phyloP scores from a whole-genome alignment of 257 asterid species.

The Solanum chmielewskii region DNA sequence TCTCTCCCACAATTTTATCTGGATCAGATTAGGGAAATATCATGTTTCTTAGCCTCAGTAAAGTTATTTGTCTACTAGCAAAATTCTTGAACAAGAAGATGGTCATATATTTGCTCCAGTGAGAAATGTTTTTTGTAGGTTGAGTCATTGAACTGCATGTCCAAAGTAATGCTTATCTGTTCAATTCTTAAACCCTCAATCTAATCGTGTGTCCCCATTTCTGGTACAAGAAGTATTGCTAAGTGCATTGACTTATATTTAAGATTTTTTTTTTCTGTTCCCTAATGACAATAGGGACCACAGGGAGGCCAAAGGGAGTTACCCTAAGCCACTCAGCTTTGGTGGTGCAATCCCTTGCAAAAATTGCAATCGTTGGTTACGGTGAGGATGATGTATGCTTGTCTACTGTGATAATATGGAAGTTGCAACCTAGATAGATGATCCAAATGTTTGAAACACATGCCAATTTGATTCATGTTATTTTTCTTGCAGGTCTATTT shows the following conservation, averaged over 20 bases:
- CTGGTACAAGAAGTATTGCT: neutral
- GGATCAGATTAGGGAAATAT: neutral
- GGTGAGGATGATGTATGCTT: slow-evolving; percentile 67
- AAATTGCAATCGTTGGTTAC: slow-evolving; percentile 66
- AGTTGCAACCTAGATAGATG: neutral
- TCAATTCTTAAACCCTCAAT: neutral
- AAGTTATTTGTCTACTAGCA: neutral
- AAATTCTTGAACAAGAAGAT: neutral
- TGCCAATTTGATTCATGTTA: neutral
- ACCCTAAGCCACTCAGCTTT: slow-evolving; percentile 62
- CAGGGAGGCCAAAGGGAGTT: slow-evolving; percentile 93
- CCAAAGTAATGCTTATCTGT: neutral
- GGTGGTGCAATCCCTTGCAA: slow-evolving; percentile 78
- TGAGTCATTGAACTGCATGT: neutral
- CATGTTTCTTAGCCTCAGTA: neutral
- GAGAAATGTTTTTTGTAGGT: neutral
- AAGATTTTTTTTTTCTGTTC: neutral
- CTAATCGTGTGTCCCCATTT: neutral
- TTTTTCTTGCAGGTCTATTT: slow-evolving; percentile 45
- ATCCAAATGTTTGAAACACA: neutral
- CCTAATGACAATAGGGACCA: slow-evolving; percentile 43
- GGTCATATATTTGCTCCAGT: neutral
- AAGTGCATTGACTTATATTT: neutral
- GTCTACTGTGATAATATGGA: neutral
- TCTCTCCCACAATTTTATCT: neutral